These are phyloP conservation scores for Solanum piurae DNA, from an alignment of 257 asterid genomes.

Conservation along the genomic window DNA sequence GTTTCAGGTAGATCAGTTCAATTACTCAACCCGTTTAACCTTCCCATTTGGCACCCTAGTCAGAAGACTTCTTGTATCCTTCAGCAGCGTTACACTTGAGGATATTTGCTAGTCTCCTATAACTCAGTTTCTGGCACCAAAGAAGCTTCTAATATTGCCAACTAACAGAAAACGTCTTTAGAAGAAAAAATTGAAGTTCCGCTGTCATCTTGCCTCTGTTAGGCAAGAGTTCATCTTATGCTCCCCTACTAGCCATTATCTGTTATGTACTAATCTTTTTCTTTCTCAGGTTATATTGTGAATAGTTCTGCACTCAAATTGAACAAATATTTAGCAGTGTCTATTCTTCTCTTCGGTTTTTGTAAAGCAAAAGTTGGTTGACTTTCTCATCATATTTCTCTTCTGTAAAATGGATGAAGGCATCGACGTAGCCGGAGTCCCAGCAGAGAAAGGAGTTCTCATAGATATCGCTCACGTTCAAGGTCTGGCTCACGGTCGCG, in stretches of 20 bases:
- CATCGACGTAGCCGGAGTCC: conserved; percentile 61
- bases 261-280: neutral
- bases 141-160: neutral
- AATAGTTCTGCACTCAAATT: neutral
- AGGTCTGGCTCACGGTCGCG: conserved; percentile 26
- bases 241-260: neutral
- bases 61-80: neutral
- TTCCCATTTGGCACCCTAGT: neutral
- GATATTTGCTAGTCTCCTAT: neutral
- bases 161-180: neutral
- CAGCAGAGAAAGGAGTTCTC: conserved; percentile 53
- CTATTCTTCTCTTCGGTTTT: neutral
- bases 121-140: neutral
- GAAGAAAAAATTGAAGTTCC: neutral
- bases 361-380: neutral
- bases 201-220: neutral
- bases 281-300: neutral
- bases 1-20: neutral
- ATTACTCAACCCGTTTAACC: neutral
- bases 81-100: neutral
- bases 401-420: conserved; percentile 18
- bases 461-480: conserved; percentile 36
- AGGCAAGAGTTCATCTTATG: neutral
- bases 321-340: neutral
- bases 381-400: neutral